Evolutionary conservation across 2,329 filamentous ascomycete genomes (phyloP).

Genomic region (Macrophomina phaseolina): DNA sequence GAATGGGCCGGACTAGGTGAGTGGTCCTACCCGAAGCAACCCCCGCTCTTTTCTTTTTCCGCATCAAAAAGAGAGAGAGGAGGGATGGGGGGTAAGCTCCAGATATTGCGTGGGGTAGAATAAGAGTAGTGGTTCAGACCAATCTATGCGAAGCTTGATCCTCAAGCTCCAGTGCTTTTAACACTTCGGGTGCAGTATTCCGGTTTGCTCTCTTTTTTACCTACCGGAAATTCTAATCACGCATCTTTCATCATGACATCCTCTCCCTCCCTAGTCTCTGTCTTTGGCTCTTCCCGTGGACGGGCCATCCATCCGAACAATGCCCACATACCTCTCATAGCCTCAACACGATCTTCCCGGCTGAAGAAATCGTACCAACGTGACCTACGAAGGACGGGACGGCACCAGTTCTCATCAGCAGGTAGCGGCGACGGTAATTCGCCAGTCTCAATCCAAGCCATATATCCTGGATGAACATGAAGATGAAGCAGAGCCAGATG

Average conservation of each 20-base stretch:
- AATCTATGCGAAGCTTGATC: no score
- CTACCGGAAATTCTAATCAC: background rate
- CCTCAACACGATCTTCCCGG: constrained; percentile 59
- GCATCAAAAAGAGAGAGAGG: no score
- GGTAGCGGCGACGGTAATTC: constrained; percentile 29
- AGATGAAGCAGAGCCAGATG: constrained; percentile 66
- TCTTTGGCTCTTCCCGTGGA: constrained; percentile 1
- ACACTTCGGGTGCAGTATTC: background rate
- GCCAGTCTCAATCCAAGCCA: constrained; percentile 60
- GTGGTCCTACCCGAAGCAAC: background rate
- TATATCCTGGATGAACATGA: constrained; percentile 61
- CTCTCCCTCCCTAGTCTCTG: background rate
- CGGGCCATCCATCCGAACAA: constrained; percentile 49
- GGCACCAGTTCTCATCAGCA: constrained; percentile 52
- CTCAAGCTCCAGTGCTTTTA: background rate
- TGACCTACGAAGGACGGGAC: constrained; percentile 60
- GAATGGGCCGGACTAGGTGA: background rate
- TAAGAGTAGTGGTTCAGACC: no score
- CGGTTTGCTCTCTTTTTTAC: background rate
- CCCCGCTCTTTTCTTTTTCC: background rate
- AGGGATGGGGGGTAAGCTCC: no score
- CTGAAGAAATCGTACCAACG: constrained; percentile 66
- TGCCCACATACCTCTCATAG: constrained; percentile 63
- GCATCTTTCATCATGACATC: constrained; percentile 21
- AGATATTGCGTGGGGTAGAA: no score